phyloP scores from a whole-genome alignment of 345 rosid genomes.

The rapeseed (Brassica napus) region DNA sequence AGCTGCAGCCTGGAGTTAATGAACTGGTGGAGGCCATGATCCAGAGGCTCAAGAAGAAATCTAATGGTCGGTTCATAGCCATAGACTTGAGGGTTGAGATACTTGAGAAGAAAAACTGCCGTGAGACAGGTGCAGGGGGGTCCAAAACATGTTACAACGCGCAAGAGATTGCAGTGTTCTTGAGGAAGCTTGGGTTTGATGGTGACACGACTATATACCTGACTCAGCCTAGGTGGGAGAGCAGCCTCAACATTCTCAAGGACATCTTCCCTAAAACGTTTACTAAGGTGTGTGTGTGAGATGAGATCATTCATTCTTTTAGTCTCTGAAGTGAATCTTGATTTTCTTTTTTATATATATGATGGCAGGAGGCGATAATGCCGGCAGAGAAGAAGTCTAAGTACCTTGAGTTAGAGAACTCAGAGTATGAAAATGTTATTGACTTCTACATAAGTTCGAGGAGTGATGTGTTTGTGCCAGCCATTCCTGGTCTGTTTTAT shows the following conservation, averaged over 20 bases:
- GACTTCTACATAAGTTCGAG: constrained; percentile 84
- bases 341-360: not conserved
- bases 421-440: constrained; percentile 81
- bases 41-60: constrained; percentile 63
- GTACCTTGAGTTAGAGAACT: constrained; percentile 72
- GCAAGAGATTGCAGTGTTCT: constrained; percentile 74
- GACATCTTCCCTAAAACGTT: constrained; percentile 85
- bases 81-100: constrained; percentile 89
- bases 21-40: constrained; percentile 84
- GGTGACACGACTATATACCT: constrained; percentile 78
- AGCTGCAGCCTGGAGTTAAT: constrained; percentile 66
- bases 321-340: constrained; percentile 21
- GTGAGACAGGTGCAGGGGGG: constrained; percentile 43
- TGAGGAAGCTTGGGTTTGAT: constrained; percentile 80
- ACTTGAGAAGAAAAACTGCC: constrained; percentile 72
- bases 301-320: not conserved
- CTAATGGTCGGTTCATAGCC: constrained; percentile 74
- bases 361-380: constrained; percentile 77
- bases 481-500: constrained; percentile 91
- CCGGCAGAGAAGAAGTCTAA: constrained; percentile 70
- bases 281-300: constrained; percentile 64
- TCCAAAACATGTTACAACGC: constrained; percentile 77
- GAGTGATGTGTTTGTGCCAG: constrained; percentile 91
- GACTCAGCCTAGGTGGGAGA: constrained; percentile 96
- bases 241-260: constrained; percentile 74